phyloP scores from a whole-genome alignment of 2,329 filamentous ascomycete genomes.

The Penicillium vulpinum region DNA sequence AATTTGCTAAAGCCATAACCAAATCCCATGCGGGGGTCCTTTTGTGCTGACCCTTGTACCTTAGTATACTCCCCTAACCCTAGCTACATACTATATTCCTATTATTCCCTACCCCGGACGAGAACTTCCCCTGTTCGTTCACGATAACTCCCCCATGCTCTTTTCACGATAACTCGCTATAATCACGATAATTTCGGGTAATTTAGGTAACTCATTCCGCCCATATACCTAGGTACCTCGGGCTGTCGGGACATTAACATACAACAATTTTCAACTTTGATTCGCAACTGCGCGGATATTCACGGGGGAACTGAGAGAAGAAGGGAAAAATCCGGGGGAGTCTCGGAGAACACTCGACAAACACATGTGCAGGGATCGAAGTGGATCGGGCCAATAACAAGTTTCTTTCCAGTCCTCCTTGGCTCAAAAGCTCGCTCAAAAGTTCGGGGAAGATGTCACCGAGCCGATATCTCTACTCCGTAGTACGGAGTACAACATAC shows the following conservation, averaged over 20 bases:
- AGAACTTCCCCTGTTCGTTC: neutral
- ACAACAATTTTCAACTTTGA: neutral
- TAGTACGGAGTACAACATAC: no score
- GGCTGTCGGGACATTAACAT: slow-evolving; percentile 15
- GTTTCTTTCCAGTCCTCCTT: no score
- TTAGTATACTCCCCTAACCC: no score
- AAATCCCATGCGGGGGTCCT: slow-evolving; percentile 1
- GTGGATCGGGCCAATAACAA: slow-evolving; percentile 4
- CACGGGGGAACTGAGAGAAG: slow-evolving; percentile 18
- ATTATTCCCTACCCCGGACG: neutral
- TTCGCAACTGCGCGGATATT: slow-evolving; percentile 16
- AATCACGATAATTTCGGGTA: slow-evolving; percentile 15
- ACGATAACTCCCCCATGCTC: slow-evolving; percentile 14
- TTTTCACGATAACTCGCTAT: slow-evolving; percentile 1
- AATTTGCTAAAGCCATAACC: neutral
- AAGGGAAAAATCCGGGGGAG: slow-evolving; percentile 18
- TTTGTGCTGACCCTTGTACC: neutral
- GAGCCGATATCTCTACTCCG: neutral
- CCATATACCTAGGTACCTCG: slow-evolving; percentile 26
- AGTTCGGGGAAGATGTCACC: slow-evolving; percentile 17
- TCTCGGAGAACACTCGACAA: slow-evolving; percentile 27
- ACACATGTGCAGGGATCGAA: neutral
- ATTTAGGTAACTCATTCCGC: slow-evolving; percentile 18
- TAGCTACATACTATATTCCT: neutral
- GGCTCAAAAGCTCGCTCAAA: no score